Conservation (phyloP, 345 rosid genomes). For the Aurinia saxatilis region DNA sequence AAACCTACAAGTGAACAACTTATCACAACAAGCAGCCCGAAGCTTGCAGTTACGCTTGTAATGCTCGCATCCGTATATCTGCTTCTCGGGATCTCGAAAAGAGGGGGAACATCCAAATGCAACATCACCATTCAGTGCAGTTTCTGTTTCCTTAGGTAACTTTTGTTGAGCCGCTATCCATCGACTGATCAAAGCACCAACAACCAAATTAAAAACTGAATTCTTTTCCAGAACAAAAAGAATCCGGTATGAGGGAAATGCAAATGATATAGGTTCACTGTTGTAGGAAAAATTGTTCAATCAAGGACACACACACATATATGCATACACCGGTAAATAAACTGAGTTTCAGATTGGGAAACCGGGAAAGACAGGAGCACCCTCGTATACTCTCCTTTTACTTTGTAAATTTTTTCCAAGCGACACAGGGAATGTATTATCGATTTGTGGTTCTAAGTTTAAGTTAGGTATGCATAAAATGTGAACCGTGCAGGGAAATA, state of each 20-base stretch:
- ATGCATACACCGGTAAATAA: too few relatives aligned
- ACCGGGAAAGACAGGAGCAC: background rate
- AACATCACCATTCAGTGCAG: slow-evolving; percentile 44
- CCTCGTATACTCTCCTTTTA: background rate
- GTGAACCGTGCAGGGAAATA: slow-evolving; percentile 34
- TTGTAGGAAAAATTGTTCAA: background rate
- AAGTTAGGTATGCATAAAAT: background rate
- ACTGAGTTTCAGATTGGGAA: background rate
- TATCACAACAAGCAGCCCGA: slow-evolving; percentile 71
- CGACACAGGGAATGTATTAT: background rate
- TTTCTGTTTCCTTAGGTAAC: slow-evolving; percentile 42
- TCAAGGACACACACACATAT: background rate
- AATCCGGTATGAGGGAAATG: background rate
- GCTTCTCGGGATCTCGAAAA: slow-evolving; percentile 61
- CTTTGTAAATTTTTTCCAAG: background rate
- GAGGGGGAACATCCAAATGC: slow-evolving; percentile 52
- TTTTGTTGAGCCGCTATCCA: slow-evolving; percentile 93
- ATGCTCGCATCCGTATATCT: slow-evolving; percentile 77
- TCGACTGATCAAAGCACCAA: slow-evolving; percentile 41
- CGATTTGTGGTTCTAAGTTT: background rate
- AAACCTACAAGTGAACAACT: slow-evolving; percentile 71
- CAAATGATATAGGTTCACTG: slow-evolving; percentile 1
- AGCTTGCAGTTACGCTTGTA: slow-evolving; percentile 86
- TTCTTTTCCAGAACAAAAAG: background rate
- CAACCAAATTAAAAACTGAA: background rate